A percentile compares a stretch with the other conserved stretches of the same genome.
Conservation (phyloP, 1,284 basidiomycete species). For the Ustilago trichophora region DNA sequence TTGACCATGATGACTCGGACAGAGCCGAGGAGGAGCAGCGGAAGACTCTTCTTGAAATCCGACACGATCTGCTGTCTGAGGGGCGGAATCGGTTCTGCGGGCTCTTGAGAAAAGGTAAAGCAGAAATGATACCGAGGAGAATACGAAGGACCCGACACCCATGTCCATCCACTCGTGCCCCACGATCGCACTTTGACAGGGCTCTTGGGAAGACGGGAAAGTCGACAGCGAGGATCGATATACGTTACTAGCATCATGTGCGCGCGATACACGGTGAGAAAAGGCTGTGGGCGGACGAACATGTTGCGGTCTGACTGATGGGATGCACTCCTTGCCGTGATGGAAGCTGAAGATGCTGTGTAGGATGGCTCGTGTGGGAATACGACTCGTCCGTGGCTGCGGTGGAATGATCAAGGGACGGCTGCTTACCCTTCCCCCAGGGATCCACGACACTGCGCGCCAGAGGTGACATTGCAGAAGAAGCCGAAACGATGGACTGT, state of each 20-base stretch:
- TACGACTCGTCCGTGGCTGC: neutral
- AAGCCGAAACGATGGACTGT: slow-evolving; percentile 22
- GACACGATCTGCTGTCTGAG: slow-evolving; percentile 28
- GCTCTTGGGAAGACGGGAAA: slow-evolving; percentile 86
- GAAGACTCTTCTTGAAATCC: slow-evolving; percentile 73
- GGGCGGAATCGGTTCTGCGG: slow-evolving; percentile 25
- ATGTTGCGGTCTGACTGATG: neutral
- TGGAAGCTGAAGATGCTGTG: neutral
- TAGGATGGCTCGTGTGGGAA: neutral
- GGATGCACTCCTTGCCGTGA: neutral
- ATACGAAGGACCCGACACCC: slow-evolving; percentile 95
- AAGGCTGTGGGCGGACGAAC: slow-evolving; percentile 66
- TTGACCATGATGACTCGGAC: slow-evolving; percentile 87
- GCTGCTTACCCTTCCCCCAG: slow-evolving; percentile 1
- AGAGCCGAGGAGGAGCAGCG: slow-evolving; percentile 79
- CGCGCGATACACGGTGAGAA: slow-evolving; percentile 86
- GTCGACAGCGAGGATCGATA: slow-evolving; percentile 94
- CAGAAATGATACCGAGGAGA: slow-evolving; percentile 91
- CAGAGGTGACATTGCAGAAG: slow-evolving; percentile 36
- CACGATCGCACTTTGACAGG: slow-evolving; percentile 90
- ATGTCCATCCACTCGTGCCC: slow-evolving; percentile 96
- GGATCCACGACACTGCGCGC: slow-evolving; percentile 40
- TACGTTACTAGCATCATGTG: slow-evolving; percentile 94
- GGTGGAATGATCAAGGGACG: slow-evolving; percentile 1
- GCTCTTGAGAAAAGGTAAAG: slow-evolving; percentile 72